Base-by-base conservation (phyloP, 371 early-diverging fungal species). In the Haplosporangium sp. region DNA sequence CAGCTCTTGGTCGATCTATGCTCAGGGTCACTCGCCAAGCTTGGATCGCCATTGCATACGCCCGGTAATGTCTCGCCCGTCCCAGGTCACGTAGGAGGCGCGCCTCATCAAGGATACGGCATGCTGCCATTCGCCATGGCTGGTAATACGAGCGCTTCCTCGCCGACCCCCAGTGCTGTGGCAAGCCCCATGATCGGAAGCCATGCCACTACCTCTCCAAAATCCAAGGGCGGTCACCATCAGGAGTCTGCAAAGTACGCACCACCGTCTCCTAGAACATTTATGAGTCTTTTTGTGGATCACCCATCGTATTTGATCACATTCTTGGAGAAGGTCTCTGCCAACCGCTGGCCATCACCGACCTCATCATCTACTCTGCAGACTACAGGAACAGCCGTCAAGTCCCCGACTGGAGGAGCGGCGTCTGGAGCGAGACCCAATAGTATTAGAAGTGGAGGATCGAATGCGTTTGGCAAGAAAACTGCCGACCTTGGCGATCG, bases 281-380 rank as follows among this genome's bases (percentile, higher is more conserved):
- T 93, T 60, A 85, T 90, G 86, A 90, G 88, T 52, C 83, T 94
- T 6, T 95, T 91, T 84, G 93, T 94, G 16, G 90, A 91, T 46
- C 84, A 87, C 36, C 90, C 91, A 1, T 86, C 91, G 62, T 90
- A 89, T 69, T 85, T 94, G 5, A 90, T 93, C 5, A 79, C 72
- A 50, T 94, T 95, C 51, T 69, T 95, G 62, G 96, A 95, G 72
- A 70, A 85, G 12, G 88, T 93, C 0, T 81, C 77, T 5, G 74
- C 59, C 11, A 81, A 72, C 53, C 81, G 73, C 48, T 75, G 76
- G 74, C 76, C 72, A 5, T 20, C 79, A 5, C 29, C 54, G 12
- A 18, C 59, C 2, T 43, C 55, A 12, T 69, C 64, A 18, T 23
- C 65, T 18, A 53, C 48, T 40, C 6, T 36, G 56, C 52, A 47